Evolutionary conservation across 2,329 filamentous ascomycete species (phyloP), one percentile per base, ranked within the genome.

Genomic region (Diaporthe capsici): DNA sequence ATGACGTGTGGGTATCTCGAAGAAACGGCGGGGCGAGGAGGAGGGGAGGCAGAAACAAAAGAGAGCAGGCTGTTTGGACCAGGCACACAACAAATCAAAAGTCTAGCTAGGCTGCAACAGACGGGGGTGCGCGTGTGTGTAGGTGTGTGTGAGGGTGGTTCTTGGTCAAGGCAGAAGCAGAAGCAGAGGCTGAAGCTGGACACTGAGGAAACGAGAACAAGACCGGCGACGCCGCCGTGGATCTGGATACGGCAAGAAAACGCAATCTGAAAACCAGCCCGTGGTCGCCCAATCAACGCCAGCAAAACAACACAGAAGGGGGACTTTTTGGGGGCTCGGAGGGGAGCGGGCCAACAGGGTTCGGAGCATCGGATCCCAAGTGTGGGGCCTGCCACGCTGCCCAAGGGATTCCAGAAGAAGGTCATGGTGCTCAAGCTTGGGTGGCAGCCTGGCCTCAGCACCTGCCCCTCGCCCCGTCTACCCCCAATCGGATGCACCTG

Each of bases 1-100:
- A 74, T 55, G 65, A 58, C 53, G 63, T 60, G 44, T 76, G 73
- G 75, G 75, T 76, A 76, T 76, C 75, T 75, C 70, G 55, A 73
- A 60, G 65, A 70, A 73, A 73, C 31, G 13, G 63, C 31, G 47
- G 44, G 44, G 63, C 12, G 34, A 31, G 44, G 44, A 31, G 22
- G 37, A 17, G 25, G 12, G 20, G 37, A 44, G 17, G 12, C 10
- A 22, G 22, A 20, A n/a, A 25, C 12, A 39, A 20, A 15, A 47
- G 7, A 13, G 25, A 68, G 63, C 12, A 37, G 31, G 63, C 63
- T 53, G 63, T 34, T n/a, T 68, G 63, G 47, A 68, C 31, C 63
- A 68, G 47, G 63, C 47, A 53, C 44, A 39, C 47, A 39, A 67
- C 44, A 67, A 63, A 63, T 63, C 60, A 63, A 63, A 37, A 44